Base-by-base conservation (phyloP, 2,329 filamentous ascomycete species). In the Lachnellula hyalina region DNA sequence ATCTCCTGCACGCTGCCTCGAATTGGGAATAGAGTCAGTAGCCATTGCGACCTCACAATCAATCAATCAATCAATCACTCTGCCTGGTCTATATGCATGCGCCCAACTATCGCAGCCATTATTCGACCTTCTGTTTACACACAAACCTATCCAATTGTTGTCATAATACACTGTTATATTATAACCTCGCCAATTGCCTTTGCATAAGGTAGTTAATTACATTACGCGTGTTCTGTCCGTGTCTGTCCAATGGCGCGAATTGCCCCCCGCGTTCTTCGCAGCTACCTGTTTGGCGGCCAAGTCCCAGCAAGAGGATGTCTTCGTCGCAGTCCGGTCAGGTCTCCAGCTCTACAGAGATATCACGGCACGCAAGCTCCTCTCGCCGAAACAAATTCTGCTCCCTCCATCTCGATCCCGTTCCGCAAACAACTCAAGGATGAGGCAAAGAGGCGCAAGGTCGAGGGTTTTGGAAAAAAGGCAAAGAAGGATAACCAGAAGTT, bases 381-480 rank as follows among this genome's bases (percentile, higher is more conserved):
- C n/a, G 59, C 54, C 6, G 47, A 19, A n/a, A 47, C 55, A n/a
- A 47, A 57, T 25, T 21, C 57, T 15, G 35, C 53, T 23, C 45
- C 52, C 36, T 51, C 57, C 7, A n/a, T 51, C 19, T 51, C 59
- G 12, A 57, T 67, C 0, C 84, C 86, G 9, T 73, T 90, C 9
- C 82, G 87, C 34, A 90, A 90, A 67, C 82, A 87, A 65, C 70
- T 89, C 53, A 90, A 89, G 64, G 85, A 89, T 25, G 80, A 87
- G 57, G 83, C 79, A 15, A 79, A 71, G 75, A 78, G 71, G 58
- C 72, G 67, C 68, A 80, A 78, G 58, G 66, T 70, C 0, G 63
- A 70, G 0, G 60, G 58, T 6, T 35, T 45, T 2, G 17, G 47
- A 19, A 74, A 72, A 11, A 71, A 72, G 34, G 44, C 56, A 15